Conservation (phyloP, 345 rosid genomes). For the Viola odorata region DNA sequence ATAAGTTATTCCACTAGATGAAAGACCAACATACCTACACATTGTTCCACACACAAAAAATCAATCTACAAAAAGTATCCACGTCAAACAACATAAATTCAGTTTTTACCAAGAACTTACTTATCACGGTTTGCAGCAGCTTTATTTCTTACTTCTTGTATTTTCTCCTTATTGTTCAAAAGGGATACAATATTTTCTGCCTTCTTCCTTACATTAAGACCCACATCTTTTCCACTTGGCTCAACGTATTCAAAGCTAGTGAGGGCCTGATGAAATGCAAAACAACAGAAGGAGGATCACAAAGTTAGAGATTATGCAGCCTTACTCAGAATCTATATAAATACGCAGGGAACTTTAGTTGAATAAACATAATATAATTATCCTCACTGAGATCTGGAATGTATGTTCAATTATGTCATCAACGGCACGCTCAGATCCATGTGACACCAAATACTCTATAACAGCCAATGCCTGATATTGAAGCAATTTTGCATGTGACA, state of each 20-base stretch:
- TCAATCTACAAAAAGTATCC: slow-evolving; percentile 8
- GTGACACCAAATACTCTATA: slow-evolving; percentile 82
- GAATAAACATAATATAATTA: slow-evolving; percentile 5
- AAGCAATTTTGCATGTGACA: slow-evolving; percentile 11
- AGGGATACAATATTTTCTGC: slow-evolving; percentile 69
- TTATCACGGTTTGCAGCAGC: slow-evolving; percentile 89
- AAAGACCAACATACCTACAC: slow-evolving; percentile 82
- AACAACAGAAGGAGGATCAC: slow-evolving; percentile 17
- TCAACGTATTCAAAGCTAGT: slow-evolving; percentile 91
- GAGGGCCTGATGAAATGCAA: slow-evolving; percentile 56
- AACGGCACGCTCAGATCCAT: slow-evolving; percentile 97
- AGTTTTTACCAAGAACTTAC: slow-evolving; percentile 38
- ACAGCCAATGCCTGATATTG: slow-evolving; percentile 75
- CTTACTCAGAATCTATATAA: neutral
- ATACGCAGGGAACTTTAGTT: slow-evolving; percentile 1
- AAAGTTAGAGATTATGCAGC: slow-evolving; percentile 23
- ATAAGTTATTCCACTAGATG: slow-evolving; percentile 69
- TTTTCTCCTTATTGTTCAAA: slow-evolving; percentile 77
- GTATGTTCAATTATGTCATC: slow-evolving; percentile 97
- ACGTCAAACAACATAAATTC: slow-evolving; percentile 7
- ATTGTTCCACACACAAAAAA: slow-evolving; percentile 9
- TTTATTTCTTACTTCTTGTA: slow-evolving; percentile 80
- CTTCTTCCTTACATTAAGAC: slow-evolving; percentile 93
- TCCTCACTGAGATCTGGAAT: slow-evolving; percentile 88
- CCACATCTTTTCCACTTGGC: slow-evolving; percentile 91